Evolutionary conservation across 2,329 filamentous ascomycete genomes (phyloP), one percentile per base, ranked within the genome.

Genomic region (Fusarium sp.): DNA sequence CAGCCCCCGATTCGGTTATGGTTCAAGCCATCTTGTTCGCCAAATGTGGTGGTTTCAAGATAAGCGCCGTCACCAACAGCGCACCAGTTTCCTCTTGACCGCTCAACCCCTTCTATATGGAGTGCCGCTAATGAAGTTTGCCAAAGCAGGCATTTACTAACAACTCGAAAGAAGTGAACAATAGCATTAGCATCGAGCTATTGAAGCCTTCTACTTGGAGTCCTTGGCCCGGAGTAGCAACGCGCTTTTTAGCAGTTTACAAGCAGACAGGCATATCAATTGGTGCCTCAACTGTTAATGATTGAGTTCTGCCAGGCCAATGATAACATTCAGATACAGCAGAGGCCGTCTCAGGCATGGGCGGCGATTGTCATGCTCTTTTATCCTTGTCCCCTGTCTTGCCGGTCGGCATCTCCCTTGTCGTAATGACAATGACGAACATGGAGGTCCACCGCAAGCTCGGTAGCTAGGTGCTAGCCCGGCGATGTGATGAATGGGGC

Each of bases 391-490:
- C 44, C 60, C 56, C 28, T 50, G 48, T 53, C 45, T 25, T 28
- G 55, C 15, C 31, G 49, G 47, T 25, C 31, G 52, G 47, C 54
- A 53, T 58, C 42, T 46, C 49, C 65, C 63, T 67, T 53, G 58
- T 57, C 56, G 47, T 45, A 61, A 58, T 58, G 57, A 55, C 57
- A 69, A 69, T 70, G 68, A 70, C 66, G 68, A 69, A 68, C 64
- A 68, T 69, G 61, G 55, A 65, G 64, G 64, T 54, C 67, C 63
- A 69, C 64, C 55, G 50, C 57, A 70, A 62, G 64, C 59, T 70
- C 68, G 68, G 68, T 70, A 70, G 68, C 68, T 70, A 66, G 49
- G 61, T 59, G 54, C 52, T 70, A 70, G 68, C 36, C 56, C 31
- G 53, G 52, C 65, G 60, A 67, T 63, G 66, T 58, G 51, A 58